Evolutionary conservation across 2,329 filamentous ascomycete genomes (phyloP), one percentile per base, ranked within the genome.

Genomic region (Colletotrichum acutatum): DNA sequence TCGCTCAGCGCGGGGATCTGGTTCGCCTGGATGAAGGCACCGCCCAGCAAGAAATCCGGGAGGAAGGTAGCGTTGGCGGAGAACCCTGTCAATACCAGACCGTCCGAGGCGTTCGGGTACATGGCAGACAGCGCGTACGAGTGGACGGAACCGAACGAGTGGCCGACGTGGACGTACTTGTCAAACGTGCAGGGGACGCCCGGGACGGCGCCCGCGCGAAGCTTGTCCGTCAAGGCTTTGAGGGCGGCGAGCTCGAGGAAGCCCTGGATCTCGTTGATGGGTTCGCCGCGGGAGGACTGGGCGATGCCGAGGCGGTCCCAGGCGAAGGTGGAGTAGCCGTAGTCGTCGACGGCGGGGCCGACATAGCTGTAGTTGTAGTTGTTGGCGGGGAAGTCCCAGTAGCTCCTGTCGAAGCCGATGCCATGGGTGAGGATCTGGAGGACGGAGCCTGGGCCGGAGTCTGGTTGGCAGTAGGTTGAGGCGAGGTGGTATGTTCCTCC

Each of bases 301-400:
- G 87, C 90, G 54, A 92, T 85, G 37, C 91, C 91, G 6, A 92
- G 86, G 22, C 91, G 89, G 80, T 93, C 90, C 80, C 87, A 91
- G 11, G 86, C 82, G 58, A 93, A 85, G 2, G 90, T 91, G 37
- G 86, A 89, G 82, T 89, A 92, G 53, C 88, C 88, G 52, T 86
- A 83, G 9, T 84, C 75, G 54, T 84, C 86, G 2, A 91, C 84
- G 2, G 91, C 90, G 14, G 81, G 80, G 59, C 88, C 83, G 32
- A 90, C 84, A 78, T 93, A 93, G 77, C 86, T 90, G 82, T 93
- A 92, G 78, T 91, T 90, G 83, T 85, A 87, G 76, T 86, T 82
- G 78, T 90, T 85, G 81, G 83, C 88, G 0, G 88, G 79, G 12
- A 89, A 79, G 78, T 93, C 89, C 90, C 90, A 93, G 83, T 92